Conservation (phyloP, 257 asterid species). For the Solanum pimpinellifolium region DNA sequence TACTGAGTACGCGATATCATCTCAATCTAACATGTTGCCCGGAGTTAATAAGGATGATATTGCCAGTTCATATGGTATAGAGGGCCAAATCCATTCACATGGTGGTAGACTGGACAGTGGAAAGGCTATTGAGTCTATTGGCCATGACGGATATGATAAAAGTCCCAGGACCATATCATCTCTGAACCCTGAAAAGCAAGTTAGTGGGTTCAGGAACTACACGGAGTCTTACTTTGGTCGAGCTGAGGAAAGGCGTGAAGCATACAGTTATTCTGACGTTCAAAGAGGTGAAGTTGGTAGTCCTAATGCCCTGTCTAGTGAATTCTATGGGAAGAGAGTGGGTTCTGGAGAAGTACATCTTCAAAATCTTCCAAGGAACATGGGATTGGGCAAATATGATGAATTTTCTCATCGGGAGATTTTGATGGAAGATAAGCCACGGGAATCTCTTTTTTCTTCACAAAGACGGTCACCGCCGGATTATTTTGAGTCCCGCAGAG, state of each 20-base stretch:
- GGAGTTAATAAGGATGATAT: conserved; percentile 14
- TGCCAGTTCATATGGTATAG: conserved; percentile 10
- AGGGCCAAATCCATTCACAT: conserved; percentile 13
- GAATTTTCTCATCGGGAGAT: conserved; percentile 18
- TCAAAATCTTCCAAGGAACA: conserved; percentile 18
- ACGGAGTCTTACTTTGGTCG: conserved; percentile 22
- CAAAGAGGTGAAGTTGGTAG: conserved; percentile 6
- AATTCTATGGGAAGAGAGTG: conserved; percentile 4
- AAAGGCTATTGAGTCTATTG: conserved; percentile 14
- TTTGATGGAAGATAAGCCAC: conserved; percentile 15
- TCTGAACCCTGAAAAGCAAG: conserved; percentile 14
- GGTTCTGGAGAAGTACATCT: conserved; percentile 23
- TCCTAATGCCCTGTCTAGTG: conserved; percentile 12
- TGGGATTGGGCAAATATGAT: conserved; percentile 13
- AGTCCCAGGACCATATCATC: conserved; percentile 20
- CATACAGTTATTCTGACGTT: conserved; percentile 18
- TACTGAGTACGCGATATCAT: conserved; percentile 16
- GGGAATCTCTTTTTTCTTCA: conserved; percentile 22
- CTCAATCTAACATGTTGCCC: conserved; percentile 18
- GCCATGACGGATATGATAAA: conserved; percentile 20
- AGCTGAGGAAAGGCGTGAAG: conserved; percentile 21
- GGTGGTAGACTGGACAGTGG: conserved; percentile 12
- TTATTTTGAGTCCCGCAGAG: conserved; percentile 12
- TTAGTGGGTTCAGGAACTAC: conserved; percentile 22
- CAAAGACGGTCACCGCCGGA: conserved; percentile 10